Evolutionary conservation across 306 rosid species (phyloP).

Genomic region (Oxytropis ochrocephala): DNA sequence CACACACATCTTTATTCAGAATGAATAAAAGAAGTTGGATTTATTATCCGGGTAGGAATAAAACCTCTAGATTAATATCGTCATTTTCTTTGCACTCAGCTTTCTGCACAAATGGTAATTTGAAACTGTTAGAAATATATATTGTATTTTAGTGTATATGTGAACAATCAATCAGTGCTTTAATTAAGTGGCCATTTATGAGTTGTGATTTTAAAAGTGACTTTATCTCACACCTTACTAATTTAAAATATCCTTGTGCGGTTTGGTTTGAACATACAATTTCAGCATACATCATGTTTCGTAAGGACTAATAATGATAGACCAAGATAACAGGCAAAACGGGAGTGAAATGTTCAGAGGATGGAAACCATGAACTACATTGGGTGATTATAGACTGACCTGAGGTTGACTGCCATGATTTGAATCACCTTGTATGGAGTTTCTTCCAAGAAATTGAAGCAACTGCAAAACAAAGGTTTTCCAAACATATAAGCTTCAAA

Average conservation of each 20-base stretch:
- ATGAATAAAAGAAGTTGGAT: neutral
- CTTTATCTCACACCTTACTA: neutral
- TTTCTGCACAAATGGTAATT: constrained; percentile 36
- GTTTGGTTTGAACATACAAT: neutral
- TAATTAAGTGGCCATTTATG: neutral
- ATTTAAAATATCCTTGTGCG: constrained; percentile 9
- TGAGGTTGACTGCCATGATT: constrained; percentile 38
- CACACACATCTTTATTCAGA: constrained; percentile 22
- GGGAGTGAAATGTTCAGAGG: neutral
- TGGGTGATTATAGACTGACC: constrained; percentile 38
- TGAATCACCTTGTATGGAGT: constrained; percentile 30
- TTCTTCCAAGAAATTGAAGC: constrained; percentile 67
- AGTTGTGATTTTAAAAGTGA: neutral
- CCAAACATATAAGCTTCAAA: constrained; percentile 6
- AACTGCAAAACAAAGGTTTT: constrained; percentile 41
- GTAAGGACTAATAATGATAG: neutral
- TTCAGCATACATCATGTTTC: neutral
- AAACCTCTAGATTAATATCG: constrained; percentile 45
- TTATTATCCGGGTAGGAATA: constrained; percentile 11
- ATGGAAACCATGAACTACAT: constrained; percentile 15
- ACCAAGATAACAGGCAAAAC: neutral
- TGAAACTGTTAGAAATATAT: constrained; percentile 1
- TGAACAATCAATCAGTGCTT: neutral
- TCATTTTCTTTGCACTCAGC: constrained; percentile 32
- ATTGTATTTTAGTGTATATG: neutral